Percentiles rank a stretch among this genome's conserved stretches.
Evolutionary conservation across 495 filamentous ascomycete species (phyloP).

Genomic region (Annulohypoxylon moriforme): DNA sequence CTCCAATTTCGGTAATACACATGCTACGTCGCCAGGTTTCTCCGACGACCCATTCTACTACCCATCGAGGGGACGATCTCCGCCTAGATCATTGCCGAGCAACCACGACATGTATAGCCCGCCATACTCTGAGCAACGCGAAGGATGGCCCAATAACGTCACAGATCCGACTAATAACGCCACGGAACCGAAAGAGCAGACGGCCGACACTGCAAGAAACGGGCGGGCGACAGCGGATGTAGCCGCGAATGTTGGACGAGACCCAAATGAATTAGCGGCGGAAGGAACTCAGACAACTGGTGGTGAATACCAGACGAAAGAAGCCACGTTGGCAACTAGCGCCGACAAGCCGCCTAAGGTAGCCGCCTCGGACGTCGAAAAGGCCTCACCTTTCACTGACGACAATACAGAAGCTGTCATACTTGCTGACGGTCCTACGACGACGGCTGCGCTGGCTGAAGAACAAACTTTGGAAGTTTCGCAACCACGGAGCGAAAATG

Average conservation of each 20-base stretch:
- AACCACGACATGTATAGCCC: constrained; percentile 49
- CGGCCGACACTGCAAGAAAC: constrained; percentile 35
- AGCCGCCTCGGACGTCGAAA: constrained; percentile 22
- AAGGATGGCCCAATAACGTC: constrained; percentile 45
- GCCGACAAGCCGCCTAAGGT: constrained; percentile 11
- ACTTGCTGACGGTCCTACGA: constrained; percentile 12
- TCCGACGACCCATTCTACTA: constrained; percentile 53
- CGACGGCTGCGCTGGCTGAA: constrained; percentile 5
- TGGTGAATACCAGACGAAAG: constrained; percentile 36
- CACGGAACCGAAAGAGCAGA: constrained; percentile 33
- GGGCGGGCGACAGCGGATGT: constrained; percentile 23
- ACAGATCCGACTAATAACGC: constrained; percentile 26
- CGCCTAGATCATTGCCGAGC: constrained; percentile 57
- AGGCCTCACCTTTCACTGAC: constrained; percentile 16
- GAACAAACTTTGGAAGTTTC: constrained; percentile 9
- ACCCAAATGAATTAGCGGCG: constrained; percentile 39
- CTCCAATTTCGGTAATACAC: constrained; percentile 38
- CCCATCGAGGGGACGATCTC: constrained; percentile 58
- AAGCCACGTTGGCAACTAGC: constrained; percentile 17
- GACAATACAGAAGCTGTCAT: constrained; percentile 22
- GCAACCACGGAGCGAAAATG: constrained; percentile 3
- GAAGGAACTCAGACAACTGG: constrained; percentile 35
- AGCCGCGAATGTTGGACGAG: constrained; percentile 31
- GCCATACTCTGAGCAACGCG: constrained; percentile 29
- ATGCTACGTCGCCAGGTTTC: constrained; percentile 38